Evolutionary conservation across 805 yeast species (phyloP).

Genomic region (Brettanomyces custersianus): DNA sequence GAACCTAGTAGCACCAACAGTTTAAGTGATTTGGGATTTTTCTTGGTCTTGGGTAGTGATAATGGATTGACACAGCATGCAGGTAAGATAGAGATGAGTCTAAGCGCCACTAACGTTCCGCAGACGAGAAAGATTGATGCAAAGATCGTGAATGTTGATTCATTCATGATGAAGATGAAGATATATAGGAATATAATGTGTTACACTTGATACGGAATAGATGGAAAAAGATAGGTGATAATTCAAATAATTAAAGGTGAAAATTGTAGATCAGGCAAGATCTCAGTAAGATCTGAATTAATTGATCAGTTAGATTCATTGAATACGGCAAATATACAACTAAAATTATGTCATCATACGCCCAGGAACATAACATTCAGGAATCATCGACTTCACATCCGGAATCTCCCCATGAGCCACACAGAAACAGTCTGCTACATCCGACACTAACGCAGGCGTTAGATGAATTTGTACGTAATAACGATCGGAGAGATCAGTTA

Average conservation of each 20-base stretch:
- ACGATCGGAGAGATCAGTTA: too few relatives aligned
- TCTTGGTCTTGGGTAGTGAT: not conserved
- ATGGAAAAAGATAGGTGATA: too few relatives aligned
- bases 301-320: too few relatives aligned
- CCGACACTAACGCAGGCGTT: slow-evolving; percentile 11
- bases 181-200: too few relatives aligned
- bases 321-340: too few relatives aligned
- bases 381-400: not conserved
- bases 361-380: slow-evolving; percentile 17
- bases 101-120: slow-evolving; percentile 3
- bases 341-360: slow-evolving; percentile 8
- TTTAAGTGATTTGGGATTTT: slow-evolving; percentile 2
- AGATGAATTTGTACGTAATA: too few relatives aligned
- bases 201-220: too few relatives aligned
- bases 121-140: slow-evolving; percentile 7
- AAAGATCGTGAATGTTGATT: slow-evolving; percentile 14
- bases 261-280: too few relatives aligned
- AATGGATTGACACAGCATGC: slow-evolving; percentile 7
- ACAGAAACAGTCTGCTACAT: too few relatives aligned
- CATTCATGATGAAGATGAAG: too few relatives aligned
- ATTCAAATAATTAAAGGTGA: too few relatives aligned
- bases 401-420: not conserved
- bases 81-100: slow-evolving; percentile 19
- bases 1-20: slow-evolving; percentile 75
- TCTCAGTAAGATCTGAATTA: too few relatives aligned